These are phyloP conservation scores for Fomitopsis schrenkii DNA, from an alignment of 1,284 basidiomycete species.

Conservation along the genomic window DNA sequence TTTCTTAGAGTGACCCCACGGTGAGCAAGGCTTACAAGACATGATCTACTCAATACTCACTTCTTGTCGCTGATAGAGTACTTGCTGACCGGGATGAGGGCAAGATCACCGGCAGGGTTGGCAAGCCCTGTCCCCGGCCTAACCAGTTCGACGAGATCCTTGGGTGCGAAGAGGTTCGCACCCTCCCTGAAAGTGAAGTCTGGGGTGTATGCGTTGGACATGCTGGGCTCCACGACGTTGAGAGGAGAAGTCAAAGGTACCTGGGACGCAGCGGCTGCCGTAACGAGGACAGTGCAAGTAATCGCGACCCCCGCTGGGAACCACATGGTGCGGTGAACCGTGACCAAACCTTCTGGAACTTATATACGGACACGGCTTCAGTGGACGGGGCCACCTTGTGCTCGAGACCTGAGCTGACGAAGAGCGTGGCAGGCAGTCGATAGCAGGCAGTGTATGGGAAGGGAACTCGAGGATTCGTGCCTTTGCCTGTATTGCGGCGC, in stretches of 20 bases:
- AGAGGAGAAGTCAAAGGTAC: slow-evolving; percentile 36
- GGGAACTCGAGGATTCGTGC: background rate
- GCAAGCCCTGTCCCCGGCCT: slow-evolving; percentile 65
- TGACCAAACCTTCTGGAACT: background rate
- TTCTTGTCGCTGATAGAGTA: slow-evolving; percentile 67
- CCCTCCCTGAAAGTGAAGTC: slow-evolving; percentile 56
- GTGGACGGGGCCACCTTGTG: background rate
- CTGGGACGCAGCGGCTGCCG: slow-evolving; percentile 39
- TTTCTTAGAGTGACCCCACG: slow-evolving; percentile 40
- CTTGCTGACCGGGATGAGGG: slow-evolving; percentile 63
- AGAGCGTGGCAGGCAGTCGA: background rate
- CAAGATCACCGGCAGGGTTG: slow-evolving; percentile 62
- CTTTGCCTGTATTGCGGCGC: background rate
- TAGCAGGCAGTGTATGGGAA: background rate
- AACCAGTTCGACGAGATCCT: slow-evolving; percentile 69
- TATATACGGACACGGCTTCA: background rate
- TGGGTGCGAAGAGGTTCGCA: slow-evolving; percentile 60
- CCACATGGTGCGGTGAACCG: slow-evolving; percentile 28
- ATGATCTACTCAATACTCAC: slow-evolving; percentile 39
- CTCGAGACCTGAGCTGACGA: background rate
- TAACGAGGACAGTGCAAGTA: slow-evolving; percentile 36
- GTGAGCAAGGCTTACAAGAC: background rate
- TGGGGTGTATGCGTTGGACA: slow-evolving; percentile 21
- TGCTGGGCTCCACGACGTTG: slow-evolving; percentile 13
- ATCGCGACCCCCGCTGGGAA: slow-evolving; percentile 26